Evolutionary conservation across 805 yeast genomes (phyloP), one percentile per base, ranked within the genome.

Genomic region (Alloascoidea hylecoeti): DNA sequence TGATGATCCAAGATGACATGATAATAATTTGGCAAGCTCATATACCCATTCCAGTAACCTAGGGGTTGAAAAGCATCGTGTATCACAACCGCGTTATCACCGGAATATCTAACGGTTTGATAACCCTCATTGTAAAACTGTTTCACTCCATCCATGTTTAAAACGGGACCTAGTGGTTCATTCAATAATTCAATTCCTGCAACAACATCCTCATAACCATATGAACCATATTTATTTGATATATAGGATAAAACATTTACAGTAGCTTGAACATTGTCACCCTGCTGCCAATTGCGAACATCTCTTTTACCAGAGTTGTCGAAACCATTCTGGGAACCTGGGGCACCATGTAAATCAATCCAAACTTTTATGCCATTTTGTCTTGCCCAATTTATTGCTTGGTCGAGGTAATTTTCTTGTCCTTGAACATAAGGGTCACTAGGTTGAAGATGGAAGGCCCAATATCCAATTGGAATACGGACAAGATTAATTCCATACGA

Each of bases 271-370:
- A 68, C 59, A 50, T 78, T 76, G 15, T 48, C 53, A 41, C 67
- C 63, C 23, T 63, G 66, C 35, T 66, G 79, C 73, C 81, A 85
- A 2, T 56, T 56, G 36, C 64, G 51, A 2, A 49, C 32, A 52
- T 79, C 96, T 49, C 95, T 70, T 44, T 72, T 61, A 17, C 97
- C 97, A 5, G 95, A 83, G 63, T 88, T 88, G 58, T 88, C 97
- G 51, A 85, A 89, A 12, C 96, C 96, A 55, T 88, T 88, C 57
- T 88, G 97, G 16, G 95, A 81, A 16, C 96, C 96, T 23, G 95
- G 94, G n/a, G 81, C 94, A 44, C 96, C 96, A 55, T 88, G 97
- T 50, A 88, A 59, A 56, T 89, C 96, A 34, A 88, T 68, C 96
- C 95, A 85, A 16, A 75, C 94, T 52, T 77, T 76, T 44, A 88